Conservation (phyloP, 306 rosid genomes). For the Cucurbita argyrosperma region DNA sequence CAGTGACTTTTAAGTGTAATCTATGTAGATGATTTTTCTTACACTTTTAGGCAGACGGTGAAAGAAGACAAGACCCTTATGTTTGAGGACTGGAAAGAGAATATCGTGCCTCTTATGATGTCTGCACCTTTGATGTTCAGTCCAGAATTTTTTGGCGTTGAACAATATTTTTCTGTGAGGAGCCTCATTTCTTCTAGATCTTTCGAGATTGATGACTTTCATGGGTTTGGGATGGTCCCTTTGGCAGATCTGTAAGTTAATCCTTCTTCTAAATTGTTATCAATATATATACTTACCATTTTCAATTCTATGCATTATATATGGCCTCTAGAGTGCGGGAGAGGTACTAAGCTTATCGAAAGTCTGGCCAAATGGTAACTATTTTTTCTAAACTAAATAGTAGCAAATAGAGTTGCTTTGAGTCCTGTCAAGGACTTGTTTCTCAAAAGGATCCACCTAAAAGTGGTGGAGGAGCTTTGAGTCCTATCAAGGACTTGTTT, state of each 20-base stretch:
- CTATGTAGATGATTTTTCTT: constrained; percentile 20
- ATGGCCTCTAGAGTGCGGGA: background rate
- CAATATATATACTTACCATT: background rate
- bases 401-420: background rate
- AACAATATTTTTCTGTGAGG: constrained; percentile 56
- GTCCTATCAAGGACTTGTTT: too few species aligned
- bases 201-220: constrained; percentile 60
- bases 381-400: background rate
- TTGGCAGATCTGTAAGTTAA: constrained; percentile 78
- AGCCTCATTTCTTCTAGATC: constrained; percentile 66
- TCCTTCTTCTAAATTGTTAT: background rate
- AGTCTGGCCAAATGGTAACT: background rate
- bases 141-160: constrained; percentile 28
- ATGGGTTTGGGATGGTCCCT: constrained; percentile 91
- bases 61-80: constrained; percentile 55
- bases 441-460: background rate
- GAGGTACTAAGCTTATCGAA: background rate
- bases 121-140: constrained; percentile 23
- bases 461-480: background rate
- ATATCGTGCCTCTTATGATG: constrained; percentile 45
- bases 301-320: background rate
- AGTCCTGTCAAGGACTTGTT: background rate
- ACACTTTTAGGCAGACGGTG: constrained; percentile 41
- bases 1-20: background rate
- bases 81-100: constrained; percentile 71